Percentiles rank a stretch among this genome's conserved stretches.
Conservation (phyloP, 2,329 filamentous ascomycete genomes). For the Ascomycota sp. region DNA sequence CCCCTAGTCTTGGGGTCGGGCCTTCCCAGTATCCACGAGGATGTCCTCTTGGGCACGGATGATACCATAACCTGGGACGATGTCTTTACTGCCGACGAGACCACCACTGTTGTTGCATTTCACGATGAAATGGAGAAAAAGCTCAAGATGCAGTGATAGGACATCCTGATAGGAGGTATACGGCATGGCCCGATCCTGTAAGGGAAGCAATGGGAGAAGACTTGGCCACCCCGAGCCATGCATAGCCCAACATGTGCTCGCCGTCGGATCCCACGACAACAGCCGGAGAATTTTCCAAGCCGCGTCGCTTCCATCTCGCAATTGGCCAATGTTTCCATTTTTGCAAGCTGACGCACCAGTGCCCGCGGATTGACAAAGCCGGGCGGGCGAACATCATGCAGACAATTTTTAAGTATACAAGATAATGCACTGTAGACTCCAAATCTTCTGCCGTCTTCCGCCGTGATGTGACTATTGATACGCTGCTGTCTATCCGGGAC, state of each 20-base stretch:
- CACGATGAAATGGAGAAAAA: slow-evolving; percentile 90
- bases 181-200: slow-evolving; percentile 3
- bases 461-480: too few species aligned
- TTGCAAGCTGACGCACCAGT: not conserved
- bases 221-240: not conserved
- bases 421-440: slow-evolving; percentile 9
- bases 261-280: too few species aligned
- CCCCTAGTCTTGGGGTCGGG: slow-evolving; percentile 45
- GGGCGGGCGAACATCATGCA: not conserved
- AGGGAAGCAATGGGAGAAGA: not conserved
- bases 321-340: not conserved
- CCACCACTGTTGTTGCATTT: slow-evolving; percentile 48
- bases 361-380: not conserved
- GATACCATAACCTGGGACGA: slow-evolving; percentile 77
- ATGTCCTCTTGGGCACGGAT: slow-evolving; percentile 69
- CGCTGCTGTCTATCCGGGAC: too few species aligned
- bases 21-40: slow-evolving; percentile 57
- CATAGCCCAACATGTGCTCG: too few species aligned
- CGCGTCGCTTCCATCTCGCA: too few species aligned
- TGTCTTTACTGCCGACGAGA: slow-evolving; percentile 65
- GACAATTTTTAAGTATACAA: slow-evolving; percentile 4
- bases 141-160: slow-evolving; percentile 42
- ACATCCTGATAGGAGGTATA: not conserved
- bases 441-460: slow-evolving; percentile 6
- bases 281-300: too few species aligned